A percentile compares a stretch with the other conserved stretches of the same genome.
These are phyloP conservation scores for Thelonectria rubi DNA, from an alignment of 2,329 filamentous ascomycete genomes.

Conservation along the genomic window DNA sequence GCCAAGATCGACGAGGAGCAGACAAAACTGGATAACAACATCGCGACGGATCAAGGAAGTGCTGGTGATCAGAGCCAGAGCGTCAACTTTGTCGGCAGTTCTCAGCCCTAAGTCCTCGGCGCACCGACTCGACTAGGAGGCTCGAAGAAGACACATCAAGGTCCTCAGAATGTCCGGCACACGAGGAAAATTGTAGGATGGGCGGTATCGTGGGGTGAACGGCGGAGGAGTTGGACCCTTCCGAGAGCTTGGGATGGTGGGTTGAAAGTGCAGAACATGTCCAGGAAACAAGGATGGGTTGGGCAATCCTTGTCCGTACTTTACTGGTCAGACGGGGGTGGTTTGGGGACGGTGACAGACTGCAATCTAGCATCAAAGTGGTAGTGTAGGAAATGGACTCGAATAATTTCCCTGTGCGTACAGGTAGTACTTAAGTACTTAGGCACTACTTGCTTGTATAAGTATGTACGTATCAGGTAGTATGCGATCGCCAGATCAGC, in stretches of 20 bases:
- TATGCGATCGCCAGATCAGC: background rate
- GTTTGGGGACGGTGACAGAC: background rate
- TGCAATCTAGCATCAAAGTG: background rate
- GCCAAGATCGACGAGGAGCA: conserved; percentile 56
- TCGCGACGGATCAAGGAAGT: conserved; percentile 49
- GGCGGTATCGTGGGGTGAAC: too few relatives aligned
- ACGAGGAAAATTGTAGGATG: too few relatives aligned
- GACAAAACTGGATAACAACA: conserved; percentile 63
- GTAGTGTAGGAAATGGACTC: background rate
- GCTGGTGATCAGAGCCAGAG: conserved; percentile 49
- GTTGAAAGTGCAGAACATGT: too few relatives aligned
- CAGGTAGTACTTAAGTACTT: too few relatives aligned
- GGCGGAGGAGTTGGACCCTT: too few relatives aligned
- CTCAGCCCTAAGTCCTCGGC: conserved; percentile 6
- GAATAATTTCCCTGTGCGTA: background rate
- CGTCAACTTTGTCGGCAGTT: conserved; percentile 45
- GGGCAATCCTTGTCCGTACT: background rate
- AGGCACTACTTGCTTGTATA: too few relatives aligned
- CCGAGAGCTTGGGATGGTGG: too few relatives aligned
- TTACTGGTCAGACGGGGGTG: background rate
- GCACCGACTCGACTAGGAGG: background rate
- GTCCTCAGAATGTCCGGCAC: too few relatives aligned
- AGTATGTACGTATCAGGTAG: too few relatives aligned
- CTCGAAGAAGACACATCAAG: too few relatives aligned
- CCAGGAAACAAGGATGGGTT: too few relatives aligned